Percentiles rank a stretch among this genome's conserved stretches.
Conservation (phyloP, 2,329 filamentous ascomycete species). For the Acrocalymma vagum region DNA sequence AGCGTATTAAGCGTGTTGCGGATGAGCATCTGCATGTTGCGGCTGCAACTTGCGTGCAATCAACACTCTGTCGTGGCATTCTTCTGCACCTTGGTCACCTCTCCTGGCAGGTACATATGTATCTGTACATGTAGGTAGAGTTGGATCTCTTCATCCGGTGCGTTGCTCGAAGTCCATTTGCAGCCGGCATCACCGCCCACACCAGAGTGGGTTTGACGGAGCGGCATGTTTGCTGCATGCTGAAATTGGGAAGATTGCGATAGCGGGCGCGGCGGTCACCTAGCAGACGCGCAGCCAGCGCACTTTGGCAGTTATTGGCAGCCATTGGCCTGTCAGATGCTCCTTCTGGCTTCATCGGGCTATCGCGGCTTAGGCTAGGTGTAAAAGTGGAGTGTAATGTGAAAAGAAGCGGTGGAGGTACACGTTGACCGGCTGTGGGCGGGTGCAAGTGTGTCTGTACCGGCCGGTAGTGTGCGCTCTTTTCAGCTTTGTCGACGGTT, state of each 20-base stretch:
- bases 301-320: background rate
- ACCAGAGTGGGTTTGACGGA: constrained; percentile 27
- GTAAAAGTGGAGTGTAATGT: constrained; percentile 32
- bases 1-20: too few species aligned
- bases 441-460: constrained; percentile 25
- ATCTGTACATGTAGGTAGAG: too few species aligned
- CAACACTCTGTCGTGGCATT: too few species aligned
- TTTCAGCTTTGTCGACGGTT: constrained; percentile 22
- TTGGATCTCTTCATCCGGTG: too few species aligned
- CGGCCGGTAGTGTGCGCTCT: too few species aligned
- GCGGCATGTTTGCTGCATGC: constrained; percentile 25
- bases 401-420: constrained; percentile 41
- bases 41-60: too few species aligned
- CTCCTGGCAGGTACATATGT: too few species aligned
- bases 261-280: constrained; percentile 29
- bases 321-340: constrained; percentile 30
- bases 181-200: constrained; percentile 20
- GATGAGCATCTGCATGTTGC: too few species aligned
- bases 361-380: constrained; percentile 26
- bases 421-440: constrained; percentile 35
- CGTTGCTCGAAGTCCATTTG: too few species aligned
- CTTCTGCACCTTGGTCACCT: too few species aligned
- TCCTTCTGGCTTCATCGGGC: constrained; percentile 17
- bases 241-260: constrained; percentile 24
- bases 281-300: constrained; percentile 12